A percentile compares a stretch with the other conserved stretches of the same genome.
phyloP scores from a whole-genome alignment of 202 grass and related monocot species.

The Saccharum hybrid region DNA sequence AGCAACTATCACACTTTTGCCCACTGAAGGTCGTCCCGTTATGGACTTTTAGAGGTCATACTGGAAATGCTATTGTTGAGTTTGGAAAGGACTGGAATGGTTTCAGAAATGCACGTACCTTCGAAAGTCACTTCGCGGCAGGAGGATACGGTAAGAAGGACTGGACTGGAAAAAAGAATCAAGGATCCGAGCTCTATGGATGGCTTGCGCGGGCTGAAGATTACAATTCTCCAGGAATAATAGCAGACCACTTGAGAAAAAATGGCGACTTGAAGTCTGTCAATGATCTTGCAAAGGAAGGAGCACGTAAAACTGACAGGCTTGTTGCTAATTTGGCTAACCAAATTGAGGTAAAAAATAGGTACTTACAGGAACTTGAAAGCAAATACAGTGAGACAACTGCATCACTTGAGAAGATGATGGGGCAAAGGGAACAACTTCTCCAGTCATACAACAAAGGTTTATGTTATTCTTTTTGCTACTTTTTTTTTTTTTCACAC shows the following conservation, averaged over 20 bases:
- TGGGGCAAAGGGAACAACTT: conserved; percentile 60
- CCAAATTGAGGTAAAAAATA: conserved; percentile 56
- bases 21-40: conserved; percentile 53
- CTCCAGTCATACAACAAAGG: conserved; percentile 59
- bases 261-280: conserved; percentile 60
- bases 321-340: conserved; percentile 60
- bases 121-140: conserved; percentile 46
- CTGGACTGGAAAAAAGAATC: conserved; percentile 42
- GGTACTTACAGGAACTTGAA: conserved; percentile 51
- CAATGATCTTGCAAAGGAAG: conserved; percentile 57
- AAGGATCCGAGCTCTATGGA: conserved; percentile 51
- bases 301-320: conserved; percentile 47
- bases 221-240: conserved; percentile 48
- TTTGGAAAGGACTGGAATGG: conserved; percentile 64
- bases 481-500: background rate
- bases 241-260: conserved; percentile 55
- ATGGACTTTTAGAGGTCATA: conserved; percentile 61
- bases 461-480: conserved; percentile 31
- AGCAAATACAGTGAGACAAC: conserved; percentile 51
- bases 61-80: conserved; percentile 64
- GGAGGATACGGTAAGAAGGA: conserved; percentile 47
- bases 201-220: conserved; percentile 57
- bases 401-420: conserved; percentile 57
- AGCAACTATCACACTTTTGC: conserved; percentile 42
- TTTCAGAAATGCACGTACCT: conserved; percentile 62